Evolutionary conservation across 371 early-diverging fungal genomes (phyloP).

Genomic region (Lichtheimia ornata): DNA sequence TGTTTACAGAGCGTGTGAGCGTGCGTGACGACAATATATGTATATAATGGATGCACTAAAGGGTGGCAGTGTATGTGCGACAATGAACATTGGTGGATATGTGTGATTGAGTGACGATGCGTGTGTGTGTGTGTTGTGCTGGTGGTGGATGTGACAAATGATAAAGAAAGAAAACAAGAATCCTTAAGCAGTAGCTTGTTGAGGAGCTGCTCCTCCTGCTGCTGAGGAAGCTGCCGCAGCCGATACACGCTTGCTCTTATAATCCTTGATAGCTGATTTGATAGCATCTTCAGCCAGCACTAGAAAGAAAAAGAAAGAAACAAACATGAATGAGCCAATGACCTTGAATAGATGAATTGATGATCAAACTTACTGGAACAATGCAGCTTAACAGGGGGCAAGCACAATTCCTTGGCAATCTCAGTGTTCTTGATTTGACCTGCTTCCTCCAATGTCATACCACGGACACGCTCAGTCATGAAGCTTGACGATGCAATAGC

Average conservation of each 20-base stretch:
- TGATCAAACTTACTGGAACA: slow-evolving; percentile 81
- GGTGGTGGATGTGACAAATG: not conserved
- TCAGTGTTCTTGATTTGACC: slow-evolving; percentile 94
- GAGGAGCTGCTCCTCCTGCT: not conserved
- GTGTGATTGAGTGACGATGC: slow-evolving; percentile 1
- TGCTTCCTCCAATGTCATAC: slow-evolving; percentile 89
- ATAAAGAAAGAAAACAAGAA: not conserved
- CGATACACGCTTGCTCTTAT: slow-evolving; percentile 63
- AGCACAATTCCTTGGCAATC: slow-evolving; percentile 92
- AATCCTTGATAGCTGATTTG: slow-evolving; percentile 95
- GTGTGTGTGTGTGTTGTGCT: slow-evolving; percentile 2
- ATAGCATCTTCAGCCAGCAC: slow-evolving; percentile 99
- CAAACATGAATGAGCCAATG: no score
- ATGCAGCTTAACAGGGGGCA: slow-evolving; percentile 99
- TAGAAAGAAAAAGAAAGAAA: slow-evolving; percentile 27
- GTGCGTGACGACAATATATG: not conserved
- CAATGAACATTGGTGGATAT: not conserved
- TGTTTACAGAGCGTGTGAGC: not conserved
- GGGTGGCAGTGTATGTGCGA: no score
- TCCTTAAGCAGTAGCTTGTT: slow-evolving; percentile 9
- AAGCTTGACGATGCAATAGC: slow-evolving; percentile 96
- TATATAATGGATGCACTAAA: not conserved
- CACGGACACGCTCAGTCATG: slow-evolving; percentile 95
- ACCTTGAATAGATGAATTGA: no score
- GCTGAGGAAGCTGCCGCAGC: slow-evolving; percentile 16